These are phyloP conservation scores for Umbelopsis sp. DNA, from an alignment of 192 early-diverging fungal genomes.

Conservation along the genomic window DNA sequence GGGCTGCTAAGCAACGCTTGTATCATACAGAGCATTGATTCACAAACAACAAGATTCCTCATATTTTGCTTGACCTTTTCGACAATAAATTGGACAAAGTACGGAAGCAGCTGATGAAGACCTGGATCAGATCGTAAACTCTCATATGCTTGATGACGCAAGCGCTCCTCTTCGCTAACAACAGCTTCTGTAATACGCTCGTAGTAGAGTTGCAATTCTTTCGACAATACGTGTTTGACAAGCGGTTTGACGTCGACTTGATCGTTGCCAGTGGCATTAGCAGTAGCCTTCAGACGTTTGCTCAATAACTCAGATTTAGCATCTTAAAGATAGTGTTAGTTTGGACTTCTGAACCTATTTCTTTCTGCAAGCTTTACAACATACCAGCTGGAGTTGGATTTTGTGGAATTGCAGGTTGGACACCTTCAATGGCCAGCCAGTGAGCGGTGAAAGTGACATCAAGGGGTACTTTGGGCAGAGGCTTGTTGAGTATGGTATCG, in stretches of 20 bases:
- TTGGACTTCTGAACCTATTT: not conserved
- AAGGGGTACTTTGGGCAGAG: constrained; percentile 88
- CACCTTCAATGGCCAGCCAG: constrained; percentile 99
- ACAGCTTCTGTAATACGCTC: constrained; percentile 87
- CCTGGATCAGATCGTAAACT: constrained; percentile 89
- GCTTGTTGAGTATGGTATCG: constrained; percentile 82
- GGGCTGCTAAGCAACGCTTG: constrained; percentile 83
- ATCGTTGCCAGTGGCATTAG: constrained; percentile 30
- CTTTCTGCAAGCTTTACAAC: not conserved
- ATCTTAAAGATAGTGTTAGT: constrained; percentile 30
- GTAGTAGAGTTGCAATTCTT: constrained; percentile 93
- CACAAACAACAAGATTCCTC: constrained; percentile 68
- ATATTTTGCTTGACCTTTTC: constrained; percentile 85
- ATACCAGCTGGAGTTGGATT: constrained; percentile 81
- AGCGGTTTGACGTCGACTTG: constrained; percentile 65
- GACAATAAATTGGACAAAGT: constrained; percentile 91
- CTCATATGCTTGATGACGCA: constrained; percentile 79
- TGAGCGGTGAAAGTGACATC: constrained; percentile 91
- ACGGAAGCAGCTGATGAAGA: constrained; percentile 91
- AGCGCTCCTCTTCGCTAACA: constrained; percentile 61
- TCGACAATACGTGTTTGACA: constrained; percentile 90
- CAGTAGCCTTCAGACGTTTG: constrained; percentile 45
- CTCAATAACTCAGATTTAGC: constrained; percentile 56
- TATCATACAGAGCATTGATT: constrained; percentile 80
- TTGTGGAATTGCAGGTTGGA: constrained; percentile 95